phyloP scores from a whole-genome alignment of 352 stramenopile species.

The Saprolegnia parasitica region DNA sequence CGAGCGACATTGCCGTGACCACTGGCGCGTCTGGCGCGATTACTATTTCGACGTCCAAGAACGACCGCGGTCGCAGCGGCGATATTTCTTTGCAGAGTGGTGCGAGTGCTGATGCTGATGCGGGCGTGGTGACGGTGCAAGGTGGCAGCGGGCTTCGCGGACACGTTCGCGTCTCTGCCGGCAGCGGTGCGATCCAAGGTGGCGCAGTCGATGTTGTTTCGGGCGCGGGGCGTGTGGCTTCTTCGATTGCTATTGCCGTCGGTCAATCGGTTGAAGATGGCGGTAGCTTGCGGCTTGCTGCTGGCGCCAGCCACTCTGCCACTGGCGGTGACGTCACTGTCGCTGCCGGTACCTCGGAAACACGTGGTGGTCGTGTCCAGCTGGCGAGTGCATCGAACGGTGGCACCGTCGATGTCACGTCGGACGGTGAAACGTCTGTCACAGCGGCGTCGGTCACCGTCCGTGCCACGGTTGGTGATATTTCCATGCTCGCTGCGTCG shows the following conservation, averaged over 20 bases:
- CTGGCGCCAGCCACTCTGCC: background rate
- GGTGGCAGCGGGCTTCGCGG: background rate
- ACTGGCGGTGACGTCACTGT: slow-evolving; percentile 34
- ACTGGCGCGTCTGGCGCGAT: slow-evolving; percentile 4
- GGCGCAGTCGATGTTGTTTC: slow-evolving; percentile 7
- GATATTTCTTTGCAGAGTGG: slow-evolving; percentile 7
- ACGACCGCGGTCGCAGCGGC: background rate
- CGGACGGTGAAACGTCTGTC: background rate
- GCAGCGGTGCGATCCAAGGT: background rate
- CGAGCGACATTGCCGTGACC: background rate
- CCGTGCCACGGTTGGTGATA: background rate
- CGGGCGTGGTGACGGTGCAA: slow-evolving; percentile 1
- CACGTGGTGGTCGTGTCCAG: background rate
- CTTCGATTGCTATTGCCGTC: slow-evolving; percentile 11
- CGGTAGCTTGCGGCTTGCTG: slow-evolving; percentile 1
- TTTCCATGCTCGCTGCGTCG: slow-evolving; percentile 5
- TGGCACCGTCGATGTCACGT: slow-evolving; percentile 7
- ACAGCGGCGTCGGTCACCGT: background rate
- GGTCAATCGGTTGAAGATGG: slow-evolving; percentile 3
- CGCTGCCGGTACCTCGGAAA: slow-evolving; percentile 24
- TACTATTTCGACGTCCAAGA: slow-evolving; percentile 3
- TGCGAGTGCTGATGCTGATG: background rate
- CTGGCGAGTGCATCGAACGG: slow-evolving; percentile 1
- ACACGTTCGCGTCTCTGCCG: background rate
- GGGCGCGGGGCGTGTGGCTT: background rate